Conservation (phyloP, 2,329 filamentous ascomycete species). For the Penicillium sp. region DNA sequence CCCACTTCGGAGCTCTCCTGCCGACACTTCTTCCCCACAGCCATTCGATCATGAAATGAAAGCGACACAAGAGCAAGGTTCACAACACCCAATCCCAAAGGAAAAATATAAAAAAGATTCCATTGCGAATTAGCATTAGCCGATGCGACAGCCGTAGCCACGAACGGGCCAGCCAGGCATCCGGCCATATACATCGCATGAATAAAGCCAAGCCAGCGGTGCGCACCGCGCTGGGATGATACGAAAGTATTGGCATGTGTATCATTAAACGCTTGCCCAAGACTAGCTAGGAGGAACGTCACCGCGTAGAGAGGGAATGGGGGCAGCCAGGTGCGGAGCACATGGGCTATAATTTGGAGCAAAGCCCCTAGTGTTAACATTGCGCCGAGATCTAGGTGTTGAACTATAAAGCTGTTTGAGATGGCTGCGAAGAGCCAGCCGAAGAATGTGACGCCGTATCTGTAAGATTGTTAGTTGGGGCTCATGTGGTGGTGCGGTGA, state of each 20-base stretch:
- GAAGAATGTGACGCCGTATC: slow-evolving; percentile 52
- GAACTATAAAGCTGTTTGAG: slow-evolving; percentile 50
- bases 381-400: slow-evolving; percentile 56
- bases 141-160: slow-evolving; percentile 53
- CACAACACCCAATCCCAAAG: slow-evolving; percentile 52
- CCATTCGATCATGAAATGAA: slow-evolving; percentile 50
- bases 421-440: slow-evolving; percentile 62
- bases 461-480: slow-evolving; percentile 35
- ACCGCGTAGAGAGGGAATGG: slow-evolving; percentile 59
- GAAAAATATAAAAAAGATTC: slow-evolving; percentile 59
- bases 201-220: slow-evolving; percentile 64
- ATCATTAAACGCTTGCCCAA: slow-evolving; percentile 65
- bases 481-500: not conserved
- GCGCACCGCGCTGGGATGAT: slow-evolving; percentile 51
- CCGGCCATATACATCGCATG: slow-evolving; percentile 63
- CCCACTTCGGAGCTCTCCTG: not conserved
- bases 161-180: slow-evolving; percentile 58
- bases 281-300: slow-evolving; percentile 59
- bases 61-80: slow-evolving; percentile 52
- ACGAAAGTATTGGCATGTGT: slow-evolving; percentile 65
- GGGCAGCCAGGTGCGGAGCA: slow-evolving; percentile 57
- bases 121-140: slow-evolving; percentile 42
- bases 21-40: not conserved
- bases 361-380: slow-evolving; percentile 58
- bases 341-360: slow-evolving; percentile 50